phyloP scores from a whole-genome alignment of 164 flowering plant genomes.

The Stephania cephalantha region DNA sequence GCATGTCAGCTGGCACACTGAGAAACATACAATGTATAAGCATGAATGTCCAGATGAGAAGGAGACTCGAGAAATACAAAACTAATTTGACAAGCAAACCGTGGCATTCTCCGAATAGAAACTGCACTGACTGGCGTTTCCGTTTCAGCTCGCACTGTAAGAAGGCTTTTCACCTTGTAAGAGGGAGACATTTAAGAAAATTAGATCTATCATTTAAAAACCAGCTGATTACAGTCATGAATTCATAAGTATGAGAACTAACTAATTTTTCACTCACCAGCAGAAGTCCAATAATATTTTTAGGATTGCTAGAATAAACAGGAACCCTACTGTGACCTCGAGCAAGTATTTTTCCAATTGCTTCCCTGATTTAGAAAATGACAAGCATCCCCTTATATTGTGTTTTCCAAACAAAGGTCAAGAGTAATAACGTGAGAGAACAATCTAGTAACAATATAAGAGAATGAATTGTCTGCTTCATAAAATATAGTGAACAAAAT shows the following conservation, averaged over 20 bases:
- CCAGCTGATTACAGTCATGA: background rate
- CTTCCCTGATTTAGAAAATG: conserved; percentile 62
- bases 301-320: conserved; percentile 90
- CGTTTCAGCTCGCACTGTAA: conserved; percentile 92
- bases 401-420: background rate
- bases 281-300: conserved; percentile 89
- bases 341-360: conserved; percentile 93
- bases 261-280: conserved; percentile 42
- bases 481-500: background rate
- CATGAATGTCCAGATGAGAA: background rate
- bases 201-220: background rate
- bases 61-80: background rate
- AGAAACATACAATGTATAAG: conserved; percentile 10
- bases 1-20: conserved; percentile 99
- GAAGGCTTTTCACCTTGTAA: conserved; percentile 86
- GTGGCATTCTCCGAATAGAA: conserved; percentile 92
- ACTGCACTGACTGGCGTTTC: conserved; percentile 99
- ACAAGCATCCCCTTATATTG: background rate
- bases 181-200: conserved; percentile 3
- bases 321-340: conserved; percentile 99
- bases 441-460: background rate
- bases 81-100: conserved; percentile 35
- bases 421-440: background rate
- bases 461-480: background rate
- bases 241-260: background rate